These are phyloP conservation scores for Evernia prunastri DNA, from an alignment of 495 filamentous ascomycete genomes.

Conservation along the genomic window DNA sequence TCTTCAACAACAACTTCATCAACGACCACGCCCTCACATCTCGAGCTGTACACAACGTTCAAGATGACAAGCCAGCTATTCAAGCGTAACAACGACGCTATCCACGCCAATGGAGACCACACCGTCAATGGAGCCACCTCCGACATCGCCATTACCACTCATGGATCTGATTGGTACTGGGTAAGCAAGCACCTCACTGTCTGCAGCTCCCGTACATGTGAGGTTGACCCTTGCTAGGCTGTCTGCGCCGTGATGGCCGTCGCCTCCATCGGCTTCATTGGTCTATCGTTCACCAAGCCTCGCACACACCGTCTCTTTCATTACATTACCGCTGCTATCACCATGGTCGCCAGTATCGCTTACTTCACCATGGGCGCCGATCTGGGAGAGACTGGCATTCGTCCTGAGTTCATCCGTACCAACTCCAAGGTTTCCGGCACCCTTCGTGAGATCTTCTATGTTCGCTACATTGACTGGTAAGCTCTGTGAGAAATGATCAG, in stretches of 20 bases:
- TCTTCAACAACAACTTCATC: not conserved
- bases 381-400: constrained; percentile 58
- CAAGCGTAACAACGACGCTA: constrained; percentile 40
- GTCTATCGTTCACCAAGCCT: constrained; percentile 44
- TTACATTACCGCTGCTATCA: constrained; percentile 56
- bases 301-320: constrained; percentile 58
- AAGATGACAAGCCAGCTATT: constrained; percentile 16
- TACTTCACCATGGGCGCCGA: constrained; percentile 67
- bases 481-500: constrained; percentile 32
- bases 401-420: constrained; percentile 45
- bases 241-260: constrained; percentile 39
- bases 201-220: not conserved
- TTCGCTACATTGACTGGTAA: constrained; percentile 61
- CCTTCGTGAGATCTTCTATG: constrained; percentile 63
- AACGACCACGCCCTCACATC: not conserved
- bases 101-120: constrained; percentile 40
- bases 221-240: constrained; percentile 20
- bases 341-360: constrained; percentile 55
- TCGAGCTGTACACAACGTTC: constrained; percentile 1
- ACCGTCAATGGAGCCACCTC: constrained; percentile 35
- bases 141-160: constrained; percentile 54
- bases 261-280: constrained; percentile 37
- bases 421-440: constrained; percentile 38
- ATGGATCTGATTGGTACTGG: constrained; percentile 57
- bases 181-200: constrained; percentile 18